Conservation (phyloP, 2,329 filamentous ascomycete genomes). For the Periconia macrospinosa region DNA sequence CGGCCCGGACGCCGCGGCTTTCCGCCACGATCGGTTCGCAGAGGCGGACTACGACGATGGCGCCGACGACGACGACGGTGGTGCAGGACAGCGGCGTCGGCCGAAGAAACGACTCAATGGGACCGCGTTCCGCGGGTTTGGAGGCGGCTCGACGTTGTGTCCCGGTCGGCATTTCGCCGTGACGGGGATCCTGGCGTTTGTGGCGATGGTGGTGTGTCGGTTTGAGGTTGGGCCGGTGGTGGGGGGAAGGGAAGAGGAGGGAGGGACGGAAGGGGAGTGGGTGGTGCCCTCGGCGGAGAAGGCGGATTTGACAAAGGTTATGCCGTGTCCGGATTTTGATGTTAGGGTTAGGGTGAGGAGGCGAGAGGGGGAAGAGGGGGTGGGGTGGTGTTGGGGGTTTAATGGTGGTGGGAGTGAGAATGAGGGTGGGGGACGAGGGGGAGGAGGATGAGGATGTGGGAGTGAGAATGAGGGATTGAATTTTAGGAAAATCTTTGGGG, state of each 20-base stretch:
- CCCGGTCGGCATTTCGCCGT: slow-evolving; percentile 39
- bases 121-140: slow-evolving; percentile 29
- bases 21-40: slow-evolving; percentile 34
- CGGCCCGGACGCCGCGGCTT: slow-evolving; percentile 30
- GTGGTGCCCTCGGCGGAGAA: slow-evolving; percentile 9
- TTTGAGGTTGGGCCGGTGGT: slow-evolving; percentile 26
- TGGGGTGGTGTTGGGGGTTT: slow-evolving; percentile 8
- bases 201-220: slow-evolving; percentile 26
- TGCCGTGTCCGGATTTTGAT: slow-evolving; percentile 15
- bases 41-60: slow-evolving; percentile 1
- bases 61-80: too few relatives aligned
- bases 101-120: slow-evolving; percentile 3
- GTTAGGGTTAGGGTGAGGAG: slow-evolving; percentile 11
- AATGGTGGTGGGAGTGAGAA: slow-evolving; percentile 2
- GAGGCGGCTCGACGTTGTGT: slow-evolving; percentile 32
- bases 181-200: slow-evolving; percentile 29
- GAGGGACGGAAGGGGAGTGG: slow-evolving; percentile 14
- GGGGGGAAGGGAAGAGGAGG: too few relatives aligned
- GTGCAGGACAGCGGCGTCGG: too few relatives aligned
- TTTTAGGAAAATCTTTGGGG: too few relatives aligned
- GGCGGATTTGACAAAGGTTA: slow-evolving; percentile 8
- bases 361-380: slow-evolving; percentile 3
- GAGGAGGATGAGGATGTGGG: too few relatives aligned
- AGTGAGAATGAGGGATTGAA: too few relatives aligned
- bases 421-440: too few relatives aligned